Percentiles rank a stretch among this genome's conserved stretches.
These are phyloP conservation scores for Solanum phureja DNA, from an alignment of 257 asterid species.

Conservation along the genomic window DNA sequence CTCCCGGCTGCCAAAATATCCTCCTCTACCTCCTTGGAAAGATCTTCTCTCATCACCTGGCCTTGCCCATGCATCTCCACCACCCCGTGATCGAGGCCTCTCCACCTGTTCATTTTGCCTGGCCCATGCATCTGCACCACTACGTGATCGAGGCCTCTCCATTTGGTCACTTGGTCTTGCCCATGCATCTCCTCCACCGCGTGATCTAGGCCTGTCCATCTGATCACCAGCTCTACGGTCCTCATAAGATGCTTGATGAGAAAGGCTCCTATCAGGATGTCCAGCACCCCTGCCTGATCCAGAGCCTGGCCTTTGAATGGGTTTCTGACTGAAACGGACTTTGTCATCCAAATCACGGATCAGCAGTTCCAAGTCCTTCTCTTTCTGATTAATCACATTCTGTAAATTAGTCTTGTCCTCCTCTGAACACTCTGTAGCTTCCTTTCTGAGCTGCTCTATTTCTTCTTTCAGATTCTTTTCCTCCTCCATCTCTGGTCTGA, in stretches of 20 bases:
- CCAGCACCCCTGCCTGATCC: slow-evolving; percentile 53
- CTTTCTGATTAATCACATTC: slow-evolving; percentile 46
- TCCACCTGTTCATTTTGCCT: slow-evolving; percentile 1
- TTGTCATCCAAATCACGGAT: slow-evolving; percentile 70
- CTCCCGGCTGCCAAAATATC: slow-evolving; percentile 65
- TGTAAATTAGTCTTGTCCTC: slow-evolving; percentile 31
- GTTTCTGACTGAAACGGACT: slow-evolving; percentile 67
- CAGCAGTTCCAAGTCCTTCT: slow-evolving; percentile 58
- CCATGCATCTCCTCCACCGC: slow-evolving; percentile 63
- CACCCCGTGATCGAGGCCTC: slow-evolving; percentile 2
- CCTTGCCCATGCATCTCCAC: slow-evolving; percentile 14
- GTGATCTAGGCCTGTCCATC: slow-evolving; percentile 82
- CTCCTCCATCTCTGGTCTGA: slow-evolving; percentile 80
- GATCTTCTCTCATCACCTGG: slow-evolving; percentile 59
- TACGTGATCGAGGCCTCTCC: slow-evolving; percentile 4
- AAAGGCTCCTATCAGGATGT: slow-evolving; percentile 41
- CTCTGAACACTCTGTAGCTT: slow-evolving; percentile 31
- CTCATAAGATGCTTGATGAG: slow-evolving; percentile 53
- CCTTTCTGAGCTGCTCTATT: slow-evolving; percentile 51
- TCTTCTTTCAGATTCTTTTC: slow-evolving; percentile 81
- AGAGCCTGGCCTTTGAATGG: slow-evolving; percentile 65
- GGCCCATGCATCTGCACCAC: slow-evolving; percentile 5
- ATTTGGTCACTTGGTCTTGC: slow-evolving; percentile 17
- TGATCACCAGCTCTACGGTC: slow-evolving; percentile 54
- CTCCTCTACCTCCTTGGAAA: slow-evolving; percentile 79